Evolutionary conservation across 257 asterid species (phyloP), one percentile per base, ranked within the genome.

Genomic region (Osmanthus fragrans): DNA sequence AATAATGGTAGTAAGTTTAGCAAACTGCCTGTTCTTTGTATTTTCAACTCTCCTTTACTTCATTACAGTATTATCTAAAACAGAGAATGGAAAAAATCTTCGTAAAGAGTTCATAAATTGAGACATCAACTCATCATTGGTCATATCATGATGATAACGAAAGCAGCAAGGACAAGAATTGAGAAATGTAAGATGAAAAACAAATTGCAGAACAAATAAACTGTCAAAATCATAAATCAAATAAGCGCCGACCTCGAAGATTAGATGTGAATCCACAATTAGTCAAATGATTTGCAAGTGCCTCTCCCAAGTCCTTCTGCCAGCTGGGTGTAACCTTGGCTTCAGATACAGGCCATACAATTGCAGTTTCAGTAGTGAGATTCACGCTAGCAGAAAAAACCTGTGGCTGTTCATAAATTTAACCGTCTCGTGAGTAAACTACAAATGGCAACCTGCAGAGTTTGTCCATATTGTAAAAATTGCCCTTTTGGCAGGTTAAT

Each of bases 201-300:
- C 54, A 63, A 73, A 68, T 32, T 71, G 71, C 29, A 74, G 71
- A 19, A 66, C 39, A 63, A 51, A 29, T 5, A 19, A 83, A 51
- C 36, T 23, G 75, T 56, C 65, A 79, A 83, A 76, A 30, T 39
- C 40, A 77, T 27, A 73, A 40, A 72, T 39, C 30, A 68, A 29
- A 75, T 42, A 72, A 84, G 71, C 11, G 36, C 90, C 71, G 58
- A 90, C 99, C 99, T 96, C 94, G 90, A 76, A 91, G 88, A 76
- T 88, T 75, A 75, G 92, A 83, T 64, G 71, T 75, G 77, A 88
- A 88, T 51, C 92, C 92, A 67, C 90, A 84, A 79, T 51, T 81
- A 47, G 88, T 88, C 85, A 88, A 86, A 86, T 88, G 90, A 74
- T 84, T 83, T 68, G 92, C 92, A 73, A 88, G 89, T 37, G 75